phyloP scores from a whole-genome alignment of 257 asterid genomes.

The Solanum etuberosum region DNA sequence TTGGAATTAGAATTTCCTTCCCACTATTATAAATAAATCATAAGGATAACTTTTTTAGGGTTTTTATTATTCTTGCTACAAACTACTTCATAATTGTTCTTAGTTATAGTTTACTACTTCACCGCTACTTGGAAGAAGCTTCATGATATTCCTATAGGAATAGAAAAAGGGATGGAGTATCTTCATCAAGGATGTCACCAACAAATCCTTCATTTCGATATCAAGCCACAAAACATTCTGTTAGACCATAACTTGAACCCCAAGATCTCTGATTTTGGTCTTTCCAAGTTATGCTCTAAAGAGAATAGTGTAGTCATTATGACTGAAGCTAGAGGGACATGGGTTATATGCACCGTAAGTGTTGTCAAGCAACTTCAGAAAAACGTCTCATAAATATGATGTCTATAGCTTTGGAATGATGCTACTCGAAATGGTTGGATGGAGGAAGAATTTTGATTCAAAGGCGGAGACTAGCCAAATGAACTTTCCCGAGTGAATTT shows the following conservation, averaged over 20 bases:
- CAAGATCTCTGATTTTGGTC: conserved; percentile 24
- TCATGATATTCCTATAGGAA: too few species aligned
- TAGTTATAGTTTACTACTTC: too few species aligned
- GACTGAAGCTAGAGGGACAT: conserved; percentile 25
- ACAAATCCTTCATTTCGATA: too few species aligned
- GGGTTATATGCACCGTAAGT: conserved; percentile 32
- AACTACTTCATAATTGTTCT: too few species aligned
- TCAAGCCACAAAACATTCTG: too few species aligned
- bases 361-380: conserved; percentile 18
- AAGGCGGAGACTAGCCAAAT: conserved; percentile 6
- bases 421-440: conserved; percentile 32
- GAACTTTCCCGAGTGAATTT: conserved; percentile 27
- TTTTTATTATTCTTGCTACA: too few species aligned
- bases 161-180: too few species aligned
- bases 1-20: too few species aligned
- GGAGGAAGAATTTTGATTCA: conserved; percentile 17
- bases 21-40: too few species aligned
- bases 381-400: conserved; percentile 21
- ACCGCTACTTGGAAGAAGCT: too few species aligned
- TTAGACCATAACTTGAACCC: conserved; percentile 9
- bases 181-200: too few species aligned
- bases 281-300: conserved; percentile 18
- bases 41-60: too few species aligned
- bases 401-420: conserved; percentile 24
- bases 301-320: conserved; percentile 9